phyloP scores from a whole-genome alignment of 352 stramenopile genomes.

The Phytopythium mirpurense region DNA sequence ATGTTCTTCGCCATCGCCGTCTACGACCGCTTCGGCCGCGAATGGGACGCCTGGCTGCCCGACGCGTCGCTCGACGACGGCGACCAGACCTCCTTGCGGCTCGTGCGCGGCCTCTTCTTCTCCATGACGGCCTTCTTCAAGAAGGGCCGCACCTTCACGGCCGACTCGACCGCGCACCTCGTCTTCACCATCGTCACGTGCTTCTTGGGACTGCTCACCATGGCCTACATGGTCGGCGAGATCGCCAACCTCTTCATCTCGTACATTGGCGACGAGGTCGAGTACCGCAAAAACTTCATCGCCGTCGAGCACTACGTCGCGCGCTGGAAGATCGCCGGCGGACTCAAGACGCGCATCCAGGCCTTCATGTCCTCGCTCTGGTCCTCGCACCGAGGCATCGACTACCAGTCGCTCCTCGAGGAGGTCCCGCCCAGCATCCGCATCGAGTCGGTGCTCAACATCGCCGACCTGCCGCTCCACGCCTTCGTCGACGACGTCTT shows the following conservation, averaged over 20 bases:
- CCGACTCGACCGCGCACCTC: slow-evolving; percentile 11
- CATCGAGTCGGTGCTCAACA: slow-evolving; percentile 40
- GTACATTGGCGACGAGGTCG: slow-evolving; percentile 55
- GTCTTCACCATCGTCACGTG: slow-evolving; percentile 41
- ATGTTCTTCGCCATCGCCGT: slow-evolving; percentile 30
- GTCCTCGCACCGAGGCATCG: slow-evolving; percentile 50
- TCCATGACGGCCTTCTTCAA: slow-evolving; percentile 35
- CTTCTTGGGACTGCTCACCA: slow-evolving; percentile 33
- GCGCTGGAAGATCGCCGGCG: slow-evolving; percentile 32
- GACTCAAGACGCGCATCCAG: slow-evolving; percentile 29
- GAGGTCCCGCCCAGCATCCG: slow-evolving; percentile 45
- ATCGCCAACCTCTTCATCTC: slow-evolving; percentile 46
- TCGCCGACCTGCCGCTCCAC: slow-evolving; percentile 30
- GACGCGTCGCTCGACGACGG: slow-evolving; percentile 2
- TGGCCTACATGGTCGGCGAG: slow-evolving; percentile 48
- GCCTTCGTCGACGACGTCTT: slow-evolving; percentile 39
- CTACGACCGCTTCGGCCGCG: slow-evolving; percentile 32
- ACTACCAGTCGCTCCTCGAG: slow-evolving; percentile 50
- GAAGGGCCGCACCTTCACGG: slow-evolving; percentile 33
- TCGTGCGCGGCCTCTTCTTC: slow-evolving; percentile 48
- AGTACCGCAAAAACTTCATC: slow-evolving; percentile 56
- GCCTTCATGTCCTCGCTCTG: slow-evolving; percentile 49
- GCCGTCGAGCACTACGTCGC: slow-evolving; percentile 44
- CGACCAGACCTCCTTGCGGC: slow-evolving; percentile 16
- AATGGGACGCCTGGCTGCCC: slow-evolving; percentile 43